Conservation (phyloP, 1,284 basidiomycete species). For the Ganoderma sinense region DNA sequence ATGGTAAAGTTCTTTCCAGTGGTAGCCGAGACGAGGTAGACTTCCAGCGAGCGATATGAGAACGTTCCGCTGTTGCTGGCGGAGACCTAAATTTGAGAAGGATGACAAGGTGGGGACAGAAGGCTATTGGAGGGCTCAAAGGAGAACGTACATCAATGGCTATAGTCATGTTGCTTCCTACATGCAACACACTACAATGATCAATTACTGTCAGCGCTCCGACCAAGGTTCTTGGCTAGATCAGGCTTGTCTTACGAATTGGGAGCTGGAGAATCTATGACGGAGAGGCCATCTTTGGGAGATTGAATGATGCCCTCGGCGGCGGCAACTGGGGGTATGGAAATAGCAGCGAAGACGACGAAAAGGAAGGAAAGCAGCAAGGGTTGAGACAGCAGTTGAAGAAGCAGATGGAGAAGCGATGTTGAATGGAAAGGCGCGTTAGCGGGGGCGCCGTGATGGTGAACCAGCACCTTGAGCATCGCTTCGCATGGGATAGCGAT, state of each 20-base stretch:
- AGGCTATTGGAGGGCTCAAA: no score
- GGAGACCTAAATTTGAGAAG: conserved; percentile 48
- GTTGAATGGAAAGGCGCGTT: conserved; percentile 4
- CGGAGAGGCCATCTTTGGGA: conserved; percentile 56
- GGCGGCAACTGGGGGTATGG: conserved; percentile 22
- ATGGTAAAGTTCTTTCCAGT: conserved; percentile 55
- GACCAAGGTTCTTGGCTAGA: neutral
- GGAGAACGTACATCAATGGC: conserved; percentile 51
- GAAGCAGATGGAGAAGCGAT: conserved; percentile 7
- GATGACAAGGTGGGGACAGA: neutral
- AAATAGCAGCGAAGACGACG: conserved; percentile 13
- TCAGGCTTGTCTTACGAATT: conserved; percentile 45
- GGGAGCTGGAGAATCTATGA: conserved; percentile 53
- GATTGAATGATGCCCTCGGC: conserved; percentile 45
- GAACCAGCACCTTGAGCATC: conserved; percentile 32
- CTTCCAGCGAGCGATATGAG: conserved; percentile 50
- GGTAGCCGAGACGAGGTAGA: conserved; percentile 56
- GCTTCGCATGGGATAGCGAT: conserved; percentile 28
- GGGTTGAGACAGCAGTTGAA: conserved; percentile 13
- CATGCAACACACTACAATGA: conserved; percentile 37
- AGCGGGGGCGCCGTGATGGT: conserved; percentile 27
- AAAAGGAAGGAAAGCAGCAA: conserved; percentile 24
- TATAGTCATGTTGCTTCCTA: conserved; percentile 47
- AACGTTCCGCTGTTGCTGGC: conserved; percentile 48
- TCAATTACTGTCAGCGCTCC: conserved; percentile 9